A percentile compares a stretch with the other conserved stretches of the same genome.
Conservation (phyloP, 2,329 filamentous ascomycete species). For the Epichloe hybrida region DNA sequence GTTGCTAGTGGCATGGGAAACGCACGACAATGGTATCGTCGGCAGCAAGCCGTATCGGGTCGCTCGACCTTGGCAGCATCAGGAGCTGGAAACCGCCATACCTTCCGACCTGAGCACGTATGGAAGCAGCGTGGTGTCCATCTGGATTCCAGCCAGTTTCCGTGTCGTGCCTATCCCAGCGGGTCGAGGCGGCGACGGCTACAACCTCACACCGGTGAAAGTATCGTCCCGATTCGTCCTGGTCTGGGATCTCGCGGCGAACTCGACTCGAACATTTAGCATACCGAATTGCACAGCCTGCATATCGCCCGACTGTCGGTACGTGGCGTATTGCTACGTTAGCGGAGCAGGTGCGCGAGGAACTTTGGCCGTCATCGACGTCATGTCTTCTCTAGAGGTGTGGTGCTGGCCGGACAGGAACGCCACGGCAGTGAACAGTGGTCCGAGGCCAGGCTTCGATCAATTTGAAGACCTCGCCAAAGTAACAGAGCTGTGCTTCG, state of each 20-base stretch:
- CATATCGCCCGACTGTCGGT: slow-evolving; percentile 27
- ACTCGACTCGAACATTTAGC: slow-evolving; percentile 22
- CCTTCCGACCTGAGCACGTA: slow-evolving; percentile 23
- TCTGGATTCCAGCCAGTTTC: slow-evolving; percentile 27
- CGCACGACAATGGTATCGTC: slow-evolving; percentile 13
- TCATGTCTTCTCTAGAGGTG: slow-evolving; percentile 21
- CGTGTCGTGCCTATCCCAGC: slow-evolving; percentile 18
- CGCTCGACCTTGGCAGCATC: slow-evolving; percentile 23
- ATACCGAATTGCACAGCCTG: slow-evolving; percentile 26
- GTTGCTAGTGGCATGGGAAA: slow-evolving; percentile 26
- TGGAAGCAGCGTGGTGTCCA: slow-evolving; percentile 25
- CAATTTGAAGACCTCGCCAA: slow-evolving; percentile 21
- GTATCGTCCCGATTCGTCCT: slow-evolving; percentile 23
- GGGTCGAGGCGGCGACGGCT: slow-evolving; percentile 14
- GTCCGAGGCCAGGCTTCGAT: slow-evolving; percentile 13
- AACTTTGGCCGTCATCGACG: slow-evolving; percentile 23
- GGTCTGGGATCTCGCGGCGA: slow-evolving; percentile 26
- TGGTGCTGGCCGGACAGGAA: slow-evolving; percentile 26
- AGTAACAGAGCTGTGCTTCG: slow-evolving; percentile 26
- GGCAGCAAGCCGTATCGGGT: slow-evolving; percentile 22
- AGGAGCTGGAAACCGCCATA: slow-evolving; percentile 25
- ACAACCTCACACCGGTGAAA: slow-evolving; percentile 19
- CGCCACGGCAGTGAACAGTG: slow-evolving; percentile 12
- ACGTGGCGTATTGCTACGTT: slow-evolving; percentile 26
- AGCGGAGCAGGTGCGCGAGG: slow-evolving; percentile 20